These are phyloP conservation scores for Boletus rex-veris DNA, from an alignment of 768 basidiomycete genomes.

Conservation along the genomic window DNA sequence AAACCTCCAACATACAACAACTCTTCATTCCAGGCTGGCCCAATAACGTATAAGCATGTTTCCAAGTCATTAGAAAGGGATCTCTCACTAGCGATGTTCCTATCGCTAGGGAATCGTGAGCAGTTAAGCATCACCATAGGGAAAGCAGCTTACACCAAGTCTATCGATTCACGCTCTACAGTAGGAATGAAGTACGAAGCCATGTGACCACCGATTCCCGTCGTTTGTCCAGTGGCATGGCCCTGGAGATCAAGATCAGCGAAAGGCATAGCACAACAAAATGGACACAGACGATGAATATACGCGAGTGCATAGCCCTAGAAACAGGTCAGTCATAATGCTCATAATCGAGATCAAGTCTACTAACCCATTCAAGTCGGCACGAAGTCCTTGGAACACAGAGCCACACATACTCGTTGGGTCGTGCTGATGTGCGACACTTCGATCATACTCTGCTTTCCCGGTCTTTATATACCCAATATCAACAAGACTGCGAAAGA, in stretches of 20 bases:
- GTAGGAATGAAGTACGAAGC: conserved; percentile 1
- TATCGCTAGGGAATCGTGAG: not conserved
- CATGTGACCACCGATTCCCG: conserved; percentile 1
- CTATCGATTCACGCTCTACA: conserved; percentile 1
- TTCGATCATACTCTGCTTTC: conserved; percentile 3
- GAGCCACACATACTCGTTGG: not conserved
- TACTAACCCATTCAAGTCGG: not conserved
- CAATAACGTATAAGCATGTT: not conserved
- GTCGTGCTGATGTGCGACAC: not conserved
- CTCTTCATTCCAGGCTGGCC: conserved; percentile 82
- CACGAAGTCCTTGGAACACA: not conserved
- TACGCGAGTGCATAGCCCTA: not conserved
- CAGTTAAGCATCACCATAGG: not conserved
- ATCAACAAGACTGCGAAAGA: not conserved
- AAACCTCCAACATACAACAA: conserved; percentile 32
- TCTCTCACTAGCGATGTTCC: not conserved
- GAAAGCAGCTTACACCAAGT: not conserved
- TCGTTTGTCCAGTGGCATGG: conserved; percentile 3
- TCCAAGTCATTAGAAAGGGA: not conserved
- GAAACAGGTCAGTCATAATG: not conserved
- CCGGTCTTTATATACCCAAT: not conserved
- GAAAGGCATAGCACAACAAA: not conserved
- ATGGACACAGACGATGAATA: not conserved
- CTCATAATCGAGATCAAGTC: not conserved
- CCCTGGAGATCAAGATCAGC: not conserved